Conservation (phyloP, 345 rosid genomes). For the Gossypium sturtianum region DNA sequence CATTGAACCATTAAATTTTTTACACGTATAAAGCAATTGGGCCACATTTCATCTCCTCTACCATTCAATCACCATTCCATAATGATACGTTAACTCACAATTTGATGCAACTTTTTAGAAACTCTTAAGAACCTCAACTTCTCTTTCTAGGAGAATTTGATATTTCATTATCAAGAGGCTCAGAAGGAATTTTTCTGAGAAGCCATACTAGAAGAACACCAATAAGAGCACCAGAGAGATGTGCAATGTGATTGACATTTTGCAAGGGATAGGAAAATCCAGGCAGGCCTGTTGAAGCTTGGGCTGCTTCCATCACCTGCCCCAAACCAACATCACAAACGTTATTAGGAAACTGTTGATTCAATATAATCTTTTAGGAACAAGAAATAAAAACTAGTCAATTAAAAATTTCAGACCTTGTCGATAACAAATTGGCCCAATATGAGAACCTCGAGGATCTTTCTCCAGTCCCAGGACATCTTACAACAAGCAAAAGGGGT, state of each 20-base stretch:
- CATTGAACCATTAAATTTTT: background rate
- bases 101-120: background rate
- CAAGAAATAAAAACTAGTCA: background rate
- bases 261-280: constrained; percentile 49
- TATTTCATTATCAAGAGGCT: constrained; percentile 29
- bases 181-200: constrained; percentile 64
- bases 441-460: constrained; percentile 91
- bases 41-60: background rate
- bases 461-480: constrained; percentile 98
- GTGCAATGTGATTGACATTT: constrained; percentile 83
- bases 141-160: constrained; percentile 25
- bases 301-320: constrained; percentile 95
- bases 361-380: background rate
- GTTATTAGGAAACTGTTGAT: background rate
- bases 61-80: background rate
- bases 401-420: constrained; percentile 37
- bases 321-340: constrained; percentile 8
- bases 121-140: constrained; percentile 7
- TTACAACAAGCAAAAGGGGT: constrained; percentile 22
- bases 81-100: background rate
- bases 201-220: constrained; percentile 85
- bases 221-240: constrained; percentile 85
- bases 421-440: constrained; percentile 85
- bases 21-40: background rate
- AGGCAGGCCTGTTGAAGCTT: constrained; percentile 71